Evolutionary conservation across 192 early-diverging fungal genomes (phyloP).

Genomic region (Coemansia sp.): DNA sequence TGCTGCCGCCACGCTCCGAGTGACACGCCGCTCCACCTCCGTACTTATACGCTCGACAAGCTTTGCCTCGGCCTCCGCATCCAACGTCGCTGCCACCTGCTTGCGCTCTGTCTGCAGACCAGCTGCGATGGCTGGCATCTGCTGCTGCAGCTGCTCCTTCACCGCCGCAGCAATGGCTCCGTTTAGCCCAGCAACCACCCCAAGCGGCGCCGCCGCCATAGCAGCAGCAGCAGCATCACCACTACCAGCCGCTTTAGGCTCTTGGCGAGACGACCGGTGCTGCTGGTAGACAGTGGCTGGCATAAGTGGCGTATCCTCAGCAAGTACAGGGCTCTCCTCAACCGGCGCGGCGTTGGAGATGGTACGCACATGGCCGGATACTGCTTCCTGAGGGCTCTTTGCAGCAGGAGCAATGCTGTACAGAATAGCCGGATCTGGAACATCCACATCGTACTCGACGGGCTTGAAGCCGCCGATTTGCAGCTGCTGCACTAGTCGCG

Average conservation of each 20-base stretch:
- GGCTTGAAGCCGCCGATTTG: conserved; percentile 25
- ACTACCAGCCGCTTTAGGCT: not conserved
- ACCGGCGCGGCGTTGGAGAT: conserved; percentile 2
- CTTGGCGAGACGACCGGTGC: not conserved
- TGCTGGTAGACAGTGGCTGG: not conserved
- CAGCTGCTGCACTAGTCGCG: conserved; percentile 46
- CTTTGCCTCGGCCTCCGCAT: conserved; percentile 25
- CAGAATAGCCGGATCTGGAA: conserved; percentile 31
- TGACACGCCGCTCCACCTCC: conserved; percentile 25
- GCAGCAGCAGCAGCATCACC: not conserved
- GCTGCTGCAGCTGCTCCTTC: conserved; percentile 20
- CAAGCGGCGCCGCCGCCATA: not conserved
- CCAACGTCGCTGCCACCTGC: conserved; percentile 1
- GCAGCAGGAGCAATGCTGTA: conserved; percentile 8
- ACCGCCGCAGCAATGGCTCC: not conserved
- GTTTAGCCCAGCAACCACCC: not conserved
- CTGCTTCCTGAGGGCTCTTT: not conserved
- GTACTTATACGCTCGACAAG: conserved; percentile 34
- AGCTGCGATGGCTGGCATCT: conserved; percentile 21
- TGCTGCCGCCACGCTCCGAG: conserved; percentile 22
- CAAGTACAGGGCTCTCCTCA: conserved; percentile 1
- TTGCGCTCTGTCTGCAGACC: conserved; percentile 4
- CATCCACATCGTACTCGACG: conserved; percentile 9
- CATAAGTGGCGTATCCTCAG: not conserved
- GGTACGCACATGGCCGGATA: not conserved